Conservation (phyloP, 768 basidiomycete species). For the Tylopilus plumbeoviolaceoides region DNA sequence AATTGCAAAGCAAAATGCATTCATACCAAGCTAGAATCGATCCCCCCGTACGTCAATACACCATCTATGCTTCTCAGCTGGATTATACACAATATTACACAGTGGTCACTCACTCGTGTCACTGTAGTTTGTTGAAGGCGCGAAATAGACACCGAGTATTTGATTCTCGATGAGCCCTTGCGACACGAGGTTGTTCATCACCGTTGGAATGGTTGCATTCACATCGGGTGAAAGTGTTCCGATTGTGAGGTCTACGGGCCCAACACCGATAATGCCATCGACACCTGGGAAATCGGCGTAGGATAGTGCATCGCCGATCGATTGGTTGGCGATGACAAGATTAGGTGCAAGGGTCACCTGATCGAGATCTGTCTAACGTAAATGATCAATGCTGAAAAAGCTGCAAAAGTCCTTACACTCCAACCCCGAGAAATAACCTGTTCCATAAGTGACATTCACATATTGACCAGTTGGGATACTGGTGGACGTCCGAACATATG, state of each 20-base stretch:
- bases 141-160: slow-evolving; percentile 21
- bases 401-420: slow-evolving; percentile 26
- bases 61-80: slow-evolving; percentile 16
- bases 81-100: background rate
- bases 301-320: slow-evolving; percentile 24
- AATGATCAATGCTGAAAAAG: background rate
- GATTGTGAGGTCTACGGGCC: slow-evolving; percentile 19
- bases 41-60: slow-evolving; percentile 26
- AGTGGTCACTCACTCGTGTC: slow-evolving; percentile 13
- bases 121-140: slow-evolving; percentile 15
- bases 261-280: slow-evolving; percentile 28
- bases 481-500: slow-evolving; percentile 16
- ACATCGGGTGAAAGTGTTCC: slow-evolving; percentile 1
- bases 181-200: slow-evolving; percentile 23
- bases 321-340: slow-evolving; percentile 26
- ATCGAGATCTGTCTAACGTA: slow-evolving; percentile 18
- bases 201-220: slow-evolving; percentile 18
- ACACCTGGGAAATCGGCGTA: slow-evolving; percentile 16
- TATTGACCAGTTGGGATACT: slow-evolving; percentile 24
- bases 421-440: slow-evolving; percentile 26
- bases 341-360: slow-evolving; percentile 21
- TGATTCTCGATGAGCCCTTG: slow-evolving; percentile 17
- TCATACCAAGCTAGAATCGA: slow-evolving; percentile 16
- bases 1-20: background rate
- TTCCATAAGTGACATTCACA: slow-evolving; percentile 9